Evolutionary conservation across 2,329 filamentous ascomycete species (phyloP).

Genomic region (Pseudogymnoascus sp.): DNA sequence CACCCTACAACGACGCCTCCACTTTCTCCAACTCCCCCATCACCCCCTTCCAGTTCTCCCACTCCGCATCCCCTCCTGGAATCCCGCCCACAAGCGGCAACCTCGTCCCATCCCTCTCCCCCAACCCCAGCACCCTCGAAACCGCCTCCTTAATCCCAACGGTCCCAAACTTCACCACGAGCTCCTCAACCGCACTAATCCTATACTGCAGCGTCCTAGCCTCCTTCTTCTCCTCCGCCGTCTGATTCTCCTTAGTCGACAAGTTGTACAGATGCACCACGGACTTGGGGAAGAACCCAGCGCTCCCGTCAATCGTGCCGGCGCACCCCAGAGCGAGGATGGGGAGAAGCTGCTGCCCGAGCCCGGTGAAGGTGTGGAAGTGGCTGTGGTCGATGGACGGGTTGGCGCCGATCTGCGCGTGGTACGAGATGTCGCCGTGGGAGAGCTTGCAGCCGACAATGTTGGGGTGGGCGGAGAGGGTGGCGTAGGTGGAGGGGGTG

Average conservation of each 20-base stretch:
- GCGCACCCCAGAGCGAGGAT: slow-evolving; percentile 54
- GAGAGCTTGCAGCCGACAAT: slow-evolving; percentile 64
- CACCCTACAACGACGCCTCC: slow-evolving; percentile 16
- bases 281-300: slow-evolving; percentile 55
- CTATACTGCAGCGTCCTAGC: slow-evolving; percentile 50
- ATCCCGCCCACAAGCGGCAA: slow-evolving; percentile 51
- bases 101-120: slow-evolving; percentile 49
- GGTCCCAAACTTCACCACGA: slow-evolving; percentile 50
- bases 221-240: slow-evolving; percentile 37
- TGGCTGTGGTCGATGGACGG: slow-evolving; percentile 49
- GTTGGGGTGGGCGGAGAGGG: slow-evolving; percentile 52
- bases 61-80: slow-evolving; percentile 41
- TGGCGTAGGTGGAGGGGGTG: slow-evolving; percentile 46
- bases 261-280: slow-evolving; percentile 50
- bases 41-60: slow-evolving; percentile 35
- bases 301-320: slow-evolving; percentile 58
- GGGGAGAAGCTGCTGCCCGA: slow-evolving; percentile 57
- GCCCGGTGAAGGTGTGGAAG: slow-evolving; percentile 55
- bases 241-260: slow-evolving; percentile 28
- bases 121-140: slow-evolving; percentile 48
- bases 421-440: slow-evolving; percentile 57
- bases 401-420: slow-evolving; percentile 50
- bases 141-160: slow-evolving; percentile 59
- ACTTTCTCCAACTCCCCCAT: slow-evolving; percentile 24
- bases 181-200: slow-evolving; percentile 52